Evolutionary conservation across 106 monocot species (phyloP), one percentile per base, ranked within the genome.

Genomic region (Dendrobium catenatum): DNA sequence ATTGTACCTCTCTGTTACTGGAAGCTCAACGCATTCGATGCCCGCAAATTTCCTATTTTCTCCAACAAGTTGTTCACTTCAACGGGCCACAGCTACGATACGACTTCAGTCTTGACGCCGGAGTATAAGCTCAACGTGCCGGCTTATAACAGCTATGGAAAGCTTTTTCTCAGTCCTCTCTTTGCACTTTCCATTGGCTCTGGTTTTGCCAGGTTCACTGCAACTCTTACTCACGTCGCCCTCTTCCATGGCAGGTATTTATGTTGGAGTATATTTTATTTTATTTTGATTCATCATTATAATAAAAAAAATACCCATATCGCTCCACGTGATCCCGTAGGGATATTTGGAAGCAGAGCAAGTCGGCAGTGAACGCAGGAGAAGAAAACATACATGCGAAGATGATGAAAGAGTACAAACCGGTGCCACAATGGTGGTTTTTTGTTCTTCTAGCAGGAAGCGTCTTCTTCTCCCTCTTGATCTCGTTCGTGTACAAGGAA

Each of bases 341-440:
- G 44, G 88, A 91, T 61, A 91, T 91, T 22, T 91, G 91, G 91
- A 87, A 80, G 43, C 87, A 87, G 77, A 91, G 87, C 46, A 91
- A 80, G 67, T 77, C 83, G 0, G 89, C 91, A 7, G 83, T 85
- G 73, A 87, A 78, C 27, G 81, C 89, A 0, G 54, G 75, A 9
- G 87, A 91, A 75, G 77, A 83, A 24, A 93, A 93, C 64, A 86
- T 96, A 18, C 96, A 96, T 77, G 83, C 88, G 0, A 91, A 84
- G 81, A 83, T 96, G 41, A 96, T 96, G 96, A 89, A 83, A 85
- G 87, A 68, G 26, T 96, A 96, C 82, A 91, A 93, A 68, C 91
- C 88, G 79, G 96, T 96, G 26, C 96, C 96, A 29, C 78, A 96
- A 72, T 96, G 95, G 93, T 96, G 95, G 95, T 96, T 91, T 75